Percentiles rank a stretch among this genome's conserved stretches.
These are phyloP conservation scores for Gymnopilus dilepis DNA, from an alignment of 768 basidiomycete species.

Conservation along the genomic window DNA sequence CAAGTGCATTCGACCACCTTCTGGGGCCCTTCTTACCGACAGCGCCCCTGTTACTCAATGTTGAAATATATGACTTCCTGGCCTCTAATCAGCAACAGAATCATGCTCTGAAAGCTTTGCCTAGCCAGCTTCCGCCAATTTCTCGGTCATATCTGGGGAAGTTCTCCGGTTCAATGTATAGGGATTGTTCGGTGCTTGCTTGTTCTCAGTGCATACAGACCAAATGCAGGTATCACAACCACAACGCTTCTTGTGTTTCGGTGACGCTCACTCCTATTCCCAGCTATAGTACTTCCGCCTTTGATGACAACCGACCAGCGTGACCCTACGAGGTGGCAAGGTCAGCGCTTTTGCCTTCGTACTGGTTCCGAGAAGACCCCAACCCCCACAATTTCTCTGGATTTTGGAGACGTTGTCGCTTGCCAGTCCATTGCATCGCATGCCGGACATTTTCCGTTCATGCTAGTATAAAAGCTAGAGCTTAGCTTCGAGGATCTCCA, in stretches of 20 bases:
- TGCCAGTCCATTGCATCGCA: neutral
- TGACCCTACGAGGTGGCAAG: slow-evolving; percentile 5
- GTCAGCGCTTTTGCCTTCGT: neutral
- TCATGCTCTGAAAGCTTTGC: neutral
- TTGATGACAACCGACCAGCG: neutral
- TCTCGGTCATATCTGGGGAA: slow-evolving; percentile 24
- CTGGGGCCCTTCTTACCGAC: no score
- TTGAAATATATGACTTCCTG: no score
- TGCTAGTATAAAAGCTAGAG: slow-evolving; percentile 25
- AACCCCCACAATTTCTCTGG: slow-evolving; percentile 2
- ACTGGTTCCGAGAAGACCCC: slow-evolving; percentile 5
- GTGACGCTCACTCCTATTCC: slow-evolving; percentile 10
- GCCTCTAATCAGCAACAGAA: no score
- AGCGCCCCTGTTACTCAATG: no score
- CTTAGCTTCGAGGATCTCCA: slow-evolving; percentile 13
- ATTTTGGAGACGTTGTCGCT: neutral
- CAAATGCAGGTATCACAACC: slow-evolving; percentile 14
- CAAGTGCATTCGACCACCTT: no score
- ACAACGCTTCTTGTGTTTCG: slow-evolving; percentile 7
- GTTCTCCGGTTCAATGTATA: slow-evolving; percentile 24
- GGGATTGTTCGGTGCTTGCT: slow-evolving; percentile 9
- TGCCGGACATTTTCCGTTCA: slow-evolving; percentile 30
- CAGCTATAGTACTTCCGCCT: slow-evolving; percentile 1
- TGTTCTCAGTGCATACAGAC: neutral
- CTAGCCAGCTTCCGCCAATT: slow-evolving; percentile 21